Percentiles rank a stretch among this genome's conserved stretches.
phyloP scores from a whole-genome alignment of 306 rosid species.

The Arachis stenosperma region DNA sequence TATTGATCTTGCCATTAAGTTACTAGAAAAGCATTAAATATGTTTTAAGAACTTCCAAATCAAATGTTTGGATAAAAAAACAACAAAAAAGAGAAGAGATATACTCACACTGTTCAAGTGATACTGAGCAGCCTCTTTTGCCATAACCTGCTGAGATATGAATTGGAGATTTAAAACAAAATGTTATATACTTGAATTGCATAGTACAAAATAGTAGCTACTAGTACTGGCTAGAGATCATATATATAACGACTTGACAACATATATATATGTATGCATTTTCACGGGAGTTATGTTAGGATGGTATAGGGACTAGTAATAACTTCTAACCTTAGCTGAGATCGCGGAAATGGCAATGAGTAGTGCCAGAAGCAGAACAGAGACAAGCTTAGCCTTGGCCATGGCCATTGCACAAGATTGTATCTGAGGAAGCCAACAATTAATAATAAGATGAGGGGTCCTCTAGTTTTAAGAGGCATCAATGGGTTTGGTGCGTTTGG shows the following conservation, averaged over 20 bases:
- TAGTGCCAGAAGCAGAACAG: slow-evolving; percentile 53
- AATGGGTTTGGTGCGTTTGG: slow-evolving; percentile 32
- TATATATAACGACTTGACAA: background rate
- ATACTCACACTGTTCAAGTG: slow-evolving; percentile 44
- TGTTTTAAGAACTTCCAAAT: background rate
- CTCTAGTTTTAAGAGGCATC: slow-evolving; percentile 13
- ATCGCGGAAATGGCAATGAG: slow-evolving; percentile 52
- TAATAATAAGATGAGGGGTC: slow-evolving; percentile 6
- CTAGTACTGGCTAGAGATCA: background rate
- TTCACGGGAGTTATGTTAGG: background rate
- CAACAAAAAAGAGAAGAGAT: background rate
- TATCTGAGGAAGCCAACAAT: background rate
- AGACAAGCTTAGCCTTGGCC: slow-evolving; percentile 45
- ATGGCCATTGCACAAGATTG: slow-evolving; percentile 28
- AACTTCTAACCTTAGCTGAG: slow-evolving; percentile 45
- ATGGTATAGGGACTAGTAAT: background rate
- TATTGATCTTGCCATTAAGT: too few species aligned
- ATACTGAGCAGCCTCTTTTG: slow-evolving; percentile 49
- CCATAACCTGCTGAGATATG: slow-evolving; percentile 45
- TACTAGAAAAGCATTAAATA: too few species aligned
- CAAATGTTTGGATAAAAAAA: background rate
- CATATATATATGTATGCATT: background rate
- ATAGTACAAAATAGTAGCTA: background rate
- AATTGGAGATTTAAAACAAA: slow-evolving; percentile 1
- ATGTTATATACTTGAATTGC: background rate